Evolutionary conservation across 495 filamentous ascomycete species (phyloP).

Genomic region (Xylaria cubensis): DNA sequence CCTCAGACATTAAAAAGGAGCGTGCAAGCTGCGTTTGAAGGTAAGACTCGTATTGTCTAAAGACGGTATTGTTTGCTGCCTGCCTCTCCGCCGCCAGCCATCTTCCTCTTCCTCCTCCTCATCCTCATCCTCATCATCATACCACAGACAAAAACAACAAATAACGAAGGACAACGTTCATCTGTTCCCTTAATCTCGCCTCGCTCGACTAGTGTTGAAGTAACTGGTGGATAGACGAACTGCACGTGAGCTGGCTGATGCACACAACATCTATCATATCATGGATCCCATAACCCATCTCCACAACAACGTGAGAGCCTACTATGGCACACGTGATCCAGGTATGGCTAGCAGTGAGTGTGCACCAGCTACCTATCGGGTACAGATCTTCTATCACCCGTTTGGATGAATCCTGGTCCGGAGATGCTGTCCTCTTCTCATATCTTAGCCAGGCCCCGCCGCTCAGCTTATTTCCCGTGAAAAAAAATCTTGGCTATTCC

Average conservation of each 20-base stretch:
- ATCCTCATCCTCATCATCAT: too few relatives aligned
- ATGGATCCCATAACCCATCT: background rate
- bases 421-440: background rate
- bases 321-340: background rate
- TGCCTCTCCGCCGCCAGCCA: background rate
- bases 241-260: background rate
- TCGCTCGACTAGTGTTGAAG: constrained; percentile 12
- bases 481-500: background rate
- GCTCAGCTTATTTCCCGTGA: background rate
- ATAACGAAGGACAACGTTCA: background rate
- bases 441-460: background rate
- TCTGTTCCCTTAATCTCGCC: background rate
- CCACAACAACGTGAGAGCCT: background rate
- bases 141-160: background rate
- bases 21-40: constrained; percentile 80
- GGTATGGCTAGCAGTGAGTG: constrained; percentile 6
- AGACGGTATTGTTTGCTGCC: background rate
- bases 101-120: too few relatives aligned
- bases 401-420: background rate
- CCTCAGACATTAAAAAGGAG: constrained; percentile 71
- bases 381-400: background rate
- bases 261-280: background rate
- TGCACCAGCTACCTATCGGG: background rate
- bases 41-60: constrained; percentile 52
- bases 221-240: background rate